Base-by-base conservation (phyloP, 116 monocot genomes). In the Cymodocea nodosa region DNA sequence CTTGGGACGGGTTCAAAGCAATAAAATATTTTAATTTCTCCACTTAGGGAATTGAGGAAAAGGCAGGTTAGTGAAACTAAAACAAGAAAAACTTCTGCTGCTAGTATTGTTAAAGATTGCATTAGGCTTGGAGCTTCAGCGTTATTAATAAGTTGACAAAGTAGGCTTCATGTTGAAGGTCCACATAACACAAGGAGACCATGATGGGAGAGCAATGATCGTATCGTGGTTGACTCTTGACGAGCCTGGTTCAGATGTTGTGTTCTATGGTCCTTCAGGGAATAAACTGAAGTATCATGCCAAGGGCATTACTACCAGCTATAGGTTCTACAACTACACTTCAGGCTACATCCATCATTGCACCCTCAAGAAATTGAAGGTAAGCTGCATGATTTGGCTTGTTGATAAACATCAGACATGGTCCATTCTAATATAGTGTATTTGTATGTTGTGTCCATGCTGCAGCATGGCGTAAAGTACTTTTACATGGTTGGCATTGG, bases 261-360 rank as follows among this genome's bases (percentile, higher is more conserved):
- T 82, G 0, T 3, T 55, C 15, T 82, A 78, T 52, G 82, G 78
- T 14, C 64, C 48, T 4, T 64, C 56, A 5, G 52, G 55, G 61
- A 23, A 75, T 54, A 75, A 78, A 48, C 68, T 51, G 4, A 48
- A 56, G n/a, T 36, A 52, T 23, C 39, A 6, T 16, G 78, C 82
- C 7, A 13, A 58, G 8, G 81, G 54, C 16, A 64, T 15, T 14
- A 16, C 52, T 40, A 74, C 77, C 13, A 51, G 17, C 14, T 74
- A 74, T 22, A 61, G 34, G 59, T 74, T 67, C 59, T 67, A 74
- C 67, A 74, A 77, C 54, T 81, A 81, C 63, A 67, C 70, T 24
- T 81, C 81, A 3, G 81, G 81, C 34, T 74, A 52, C 63, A 81
- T 81, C 74, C 81, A 81, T 35, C 81, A 92, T 60, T 82, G 87